Evolutionary conservation across 169 alveolate genomes (phyloP).

Genomic region (Perkinsus marinus): DNA sequence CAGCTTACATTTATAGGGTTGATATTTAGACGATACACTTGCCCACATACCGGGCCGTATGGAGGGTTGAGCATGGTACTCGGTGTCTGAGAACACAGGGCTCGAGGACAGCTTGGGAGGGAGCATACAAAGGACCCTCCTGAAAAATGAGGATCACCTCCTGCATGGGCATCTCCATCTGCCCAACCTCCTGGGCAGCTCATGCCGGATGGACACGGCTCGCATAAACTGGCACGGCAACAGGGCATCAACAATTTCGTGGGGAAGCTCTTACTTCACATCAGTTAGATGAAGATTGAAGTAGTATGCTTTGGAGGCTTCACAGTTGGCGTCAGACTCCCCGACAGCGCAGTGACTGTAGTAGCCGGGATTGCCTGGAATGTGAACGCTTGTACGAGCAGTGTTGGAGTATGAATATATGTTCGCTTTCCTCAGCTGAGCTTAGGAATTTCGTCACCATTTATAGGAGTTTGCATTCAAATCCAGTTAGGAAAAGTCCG

Average conservation of each 20-base stretch:
- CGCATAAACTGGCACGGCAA: not conserved
- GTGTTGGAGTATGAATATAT: too few species aligned
- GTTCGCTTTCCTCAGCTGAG: too few species aligned
- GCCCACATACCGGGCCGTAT: not conserved
- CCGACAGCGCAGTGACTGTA: not conserved
- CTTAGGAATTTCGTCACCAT: too few species aligned
- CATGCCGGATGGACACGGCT: not conserved
- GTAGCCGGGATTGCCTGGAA: not conserved
- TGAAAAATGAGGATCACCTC: not conserved
- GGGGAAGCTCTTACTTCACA: not conserved
- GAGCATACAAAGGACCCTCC: too few species aligned
- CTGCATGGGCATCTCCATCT: not conserved
- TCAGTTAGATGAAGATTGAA: not conserved
- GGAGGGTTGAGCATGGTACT: not conserved
- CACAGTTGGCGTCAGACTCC: not conserved
- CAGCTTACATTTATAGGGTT: not conserved
- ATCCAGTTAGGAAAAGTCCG: too few species aligned
- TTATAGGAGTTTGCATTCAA: too few species aligned
- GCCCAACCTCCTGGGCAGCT: not conserved
- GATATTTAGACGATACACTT: not conserved
- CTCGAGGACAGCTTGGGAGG: too few species aligned
- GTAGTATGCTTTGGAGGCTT: not conserved
- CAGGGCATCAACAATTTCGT: not conserved
- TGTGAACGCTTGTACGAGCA: not conserved
- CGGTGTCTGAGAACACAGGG: not conserved